These are phyloP conservation scores for Saccharomycopsis sp. DNA, from an alignment of 805 yeast species.

Conservation along the genomic window DNA sequence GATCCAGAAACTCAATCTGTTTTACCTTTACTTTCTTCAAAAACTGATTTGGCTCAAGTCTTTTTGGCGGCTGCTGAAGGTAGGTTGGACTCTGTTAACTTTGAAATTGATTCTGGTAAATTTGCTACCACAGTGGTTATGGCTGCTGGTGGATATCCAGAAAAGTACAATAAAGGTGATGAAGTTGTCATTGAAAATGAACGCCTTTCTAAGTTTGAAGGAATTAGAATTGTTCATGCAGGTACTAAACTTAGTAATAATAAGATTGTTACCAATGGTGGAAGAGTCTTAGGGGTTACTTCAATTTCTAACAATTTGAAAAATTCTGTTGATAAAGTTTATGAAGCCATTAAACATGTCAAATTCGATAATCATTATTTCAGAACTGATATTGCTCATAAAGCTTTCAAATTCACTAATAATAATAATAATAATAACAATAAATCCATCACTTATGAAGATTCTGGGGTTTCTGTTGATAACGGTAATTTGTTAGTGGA, in stretches of 20 bases:
- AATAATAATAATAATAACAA: slow-evolving; percentile 26
- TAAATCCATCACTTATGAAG: slow-evolving; percentile 71
- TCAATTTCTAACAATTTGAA: slow-evolving; percentile 69
- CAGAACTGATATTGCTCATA: slow-evolving; percentile 91
- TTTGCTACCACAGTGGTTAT: slow-evolving; percentile 88
- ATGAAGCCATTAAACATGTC: slow-evolving; percentile 71
- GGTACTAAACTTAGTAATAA: slow-evolving; percentile 58
- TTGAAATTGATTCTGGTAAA: slow-evolving; percentile 41
- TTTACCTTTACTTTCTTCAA: slow-evolving; percentile 68
- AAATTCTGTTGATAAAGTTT: slow-evolving; percentile 79
- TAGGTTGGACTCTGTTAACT: slow-evolving; percentile 73
- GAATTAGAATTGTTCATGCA: slow-evolving; percentile 85
- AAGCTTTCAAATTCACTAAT: slow-evolving; percentile 90
- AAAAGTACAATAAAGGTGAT: slow-evolving; percentile 75
- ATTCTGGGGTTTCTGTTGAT: slow-evolving; percentile 96
- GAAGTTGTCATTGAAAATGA: slow-evolving; percentile 47
- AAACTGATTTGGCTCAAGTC: slow-evolving; percentile 88
- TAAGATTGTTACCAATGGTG: slow-evolving; percentile 72
- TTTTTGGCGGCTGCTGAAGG: slow-evolving; percentile 92
- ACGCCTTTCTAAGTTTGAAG: slow-evolving; percentile 22
- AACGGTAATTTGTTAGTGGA: slow-evolving; percentile 87
- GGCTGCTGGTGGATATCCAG: slow-evolving; percentile 98
- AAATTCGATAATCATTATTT: slow-evolving; percentile 66
- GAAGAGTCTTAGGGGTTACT: slow-evolving; percentile 93
- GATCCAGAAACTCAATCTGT: slow-evolving; percentile 99